A percentile compares a stretch with the other conserved stretches of the same genome.
Conservation (phyloP, 2,329 filamentous ascomycete species). For the Furcasterigmium furcatum region DNA sequence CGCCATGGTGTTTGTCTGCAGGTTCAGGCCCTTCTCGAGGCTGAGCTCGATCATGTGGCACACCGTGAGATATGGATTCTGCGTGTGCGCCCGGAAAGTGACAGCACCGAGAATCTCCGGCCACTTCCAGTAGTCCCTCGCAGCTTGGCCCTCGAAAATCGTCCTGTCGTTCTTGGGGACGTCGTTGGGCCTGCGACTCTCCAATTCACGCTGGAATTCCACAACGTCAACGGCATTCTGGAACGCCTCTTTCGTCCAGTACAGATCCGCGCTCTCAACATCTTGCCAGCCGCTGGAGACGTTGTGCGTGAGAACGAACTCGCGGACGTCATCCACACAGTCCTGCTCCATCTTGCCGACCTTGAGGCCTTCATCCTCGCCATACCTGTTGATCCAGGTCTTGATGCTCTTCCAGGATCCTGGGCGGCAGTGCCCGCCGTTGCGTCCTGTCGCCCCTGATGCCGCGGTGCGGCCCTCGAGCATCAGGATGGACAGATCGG, state of each 20-base stretch:
- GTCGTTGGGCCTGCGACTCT: constrained; percentile 11
- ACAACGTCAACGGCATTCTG: constrained; percentile 1
- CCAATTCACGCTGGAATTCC: constrained; percentile 7
- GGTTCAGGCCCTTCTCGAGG: constrained; percentile 38
- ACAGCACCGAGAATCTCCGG: constrained; percentile 16
- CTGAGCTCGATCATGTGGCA: constrained; percentile 40
- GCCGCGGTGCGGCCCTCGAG: constrained; percentile 28
- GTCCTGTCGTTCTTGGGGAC: constrained; percentile 12
- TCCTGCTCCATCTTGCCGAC: constrained; percentile 17
- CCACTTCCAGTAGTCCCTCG: constrained; percentile 9
- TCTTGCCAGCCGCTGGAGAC: constrained; percentile 15
- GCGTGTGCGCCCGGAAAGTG: constrained; percentile 14
- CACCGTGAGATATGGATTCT: constrained; percentile 19
- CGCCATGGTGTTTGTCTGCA: constrained; percentile 51
- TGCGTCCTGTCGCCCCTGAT: constrained; percentile 30
- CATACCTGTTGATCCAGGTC: constrained; percentile 11
- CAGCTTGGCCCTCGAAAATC: constrained; percentile 13
- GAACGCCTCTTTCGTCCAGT: constrained; percentile 8
- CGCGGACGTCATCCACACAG: constrained; percentile 14
- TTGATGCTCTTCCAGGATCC: constrained; percentile 20
- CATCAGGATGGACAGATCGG: constrained; percentile 21
- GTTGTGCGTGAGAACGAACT: constrained; percentile 12
- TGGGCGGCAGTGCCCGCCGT: constrained; percentile 29
- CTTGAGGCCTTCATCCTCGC: constrained; percentile 19
- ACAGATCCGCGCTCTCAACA: constrained; percentile 18